Conservation (phyloP, 2,329 filamentous ascomycete species). For the Diaporthe nobilis region DNA sequence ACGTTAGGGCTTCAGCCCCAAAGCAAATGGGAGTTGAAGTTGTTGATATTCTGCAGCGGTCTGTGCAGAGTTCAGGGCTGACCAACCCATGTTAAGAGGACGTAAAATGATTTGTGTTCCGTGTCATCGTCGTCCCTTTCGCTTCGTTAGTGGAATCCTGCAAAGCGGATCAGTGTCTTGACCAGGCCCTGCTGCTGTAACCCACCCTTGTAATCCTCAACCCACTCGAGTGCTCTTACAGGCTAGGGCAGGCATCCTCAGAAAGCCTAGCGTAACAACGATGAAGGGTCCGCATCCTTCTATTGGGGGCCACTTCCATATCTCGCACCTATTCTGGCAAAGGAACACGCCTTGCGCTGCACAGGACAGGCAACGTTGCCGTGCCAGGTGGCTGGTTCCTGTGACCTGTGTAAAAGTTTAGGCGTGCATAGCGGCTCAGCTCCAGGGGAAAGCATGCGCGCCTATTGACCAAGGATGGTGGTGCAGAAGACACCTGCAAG, state of each 20-base stretch:
- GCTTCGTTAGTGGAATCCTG: not conserved
- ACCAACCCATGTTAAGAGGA: not conserved
- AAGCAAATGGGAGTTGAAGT: not conserved
- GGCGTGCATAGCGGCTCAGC: not conserved
- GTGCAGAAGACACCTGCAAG: not conserved
- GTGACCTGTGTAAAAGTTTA: not conserved
- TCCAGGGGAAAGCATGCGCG: not conserved
- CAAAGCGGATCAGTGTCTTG: not conserved
- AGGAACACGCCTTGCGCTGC: not conserved
- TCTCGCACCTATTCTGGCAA: not conserved
- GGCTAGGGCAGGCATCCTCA: not conserved
- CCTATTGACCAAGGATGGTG: not conserved
- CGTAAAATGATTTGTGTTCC: not conserved
- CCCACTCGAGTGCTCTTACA: not conserved
- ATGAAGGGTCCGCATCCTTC: not conserved
- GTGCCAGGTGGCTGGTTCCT: not conserved
- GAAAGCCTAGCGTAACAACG: not conserved
- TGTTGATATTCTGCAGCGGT: not conserved
- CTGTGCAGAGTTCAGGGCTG: too few relatives aligned
- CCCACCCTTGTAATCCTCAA: not conserved
- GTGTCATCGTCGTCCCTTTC: not conserved
- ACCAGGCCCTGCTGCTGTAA: not conserved
- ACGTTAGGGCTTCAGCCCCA: not conserved
- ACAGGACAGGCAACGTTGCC: not conserved
- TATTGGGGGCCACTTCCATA: not conserved